Evolutionary conservation across 2,329 filamentous ascomycete genomes (phyloP).

Genomic region (Amylocarpus encephaloides): DNA sequence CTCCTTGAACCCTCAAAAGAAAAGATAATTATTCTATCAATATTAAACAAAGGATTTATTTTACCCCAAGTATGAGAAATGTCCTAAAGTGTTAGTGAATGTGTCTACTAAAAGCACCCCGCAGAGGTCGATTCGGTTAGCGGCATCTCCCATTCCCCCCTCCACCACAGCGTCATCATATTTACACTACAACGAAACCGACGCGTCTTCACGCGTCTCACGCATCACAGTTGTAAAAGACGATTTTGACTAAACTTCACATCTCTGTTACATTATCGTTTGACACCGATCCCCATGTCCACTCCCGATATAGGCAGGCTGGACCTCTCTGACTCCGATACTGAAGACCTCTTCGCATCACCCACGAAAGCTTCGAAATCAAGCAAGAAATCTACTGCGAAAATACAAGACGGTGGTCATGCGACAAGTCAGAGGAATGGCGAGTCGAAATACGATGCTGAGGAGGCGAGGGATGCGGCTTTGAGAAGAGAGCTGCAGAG

Average conservation of each 20-base stretch:
- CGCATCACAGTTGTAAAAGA: background rate
- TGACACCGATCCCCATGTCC: conserved; percentile 21
- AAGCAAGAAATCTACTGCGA: conserved; percentile 14
- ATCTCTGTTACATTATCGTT: too few species aligned
- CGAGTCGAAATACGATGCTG: conserved; percentile 52
- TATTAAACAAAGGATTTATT: too few species aligned
- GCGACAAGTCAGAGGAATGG: conserved; percentile 23
- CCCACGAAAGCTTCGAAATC: conserved; percentile 38
- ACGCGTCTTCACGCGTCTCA: conserved; percentile 19
- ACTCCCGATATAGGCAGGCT: conserved; percentile 45
- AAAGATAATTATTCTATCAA: too few species aligned
- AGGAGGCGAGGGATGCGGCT: conserved; percentile 65
- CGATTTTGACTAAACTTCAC: too few species aligned
- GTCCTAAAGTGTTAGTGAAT: too few species aligned
- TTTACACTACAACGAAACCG: background rate
- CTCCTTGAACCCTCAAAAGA: too few species aligned
- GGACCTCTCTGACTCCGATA: conserved; percentile 47
- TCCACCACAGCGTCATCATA: background rate
- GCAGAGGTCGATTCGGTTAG: too few species aligned
- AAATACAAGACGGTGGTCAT: conserved; percentile 24
- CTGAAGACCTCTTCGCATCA: conserved; percentile 52
- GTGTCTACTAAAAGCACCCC: too few species aligned
- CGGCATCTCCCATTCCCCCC: too few species aligned
- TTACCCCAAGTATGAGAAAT: too few species aligned
- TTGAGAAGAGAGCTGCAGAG: conserved; percentile 75